Conservation (phyloP, 495 filamentous ascomycete genomes). For the Hypoxylon trugodes region DNA sequence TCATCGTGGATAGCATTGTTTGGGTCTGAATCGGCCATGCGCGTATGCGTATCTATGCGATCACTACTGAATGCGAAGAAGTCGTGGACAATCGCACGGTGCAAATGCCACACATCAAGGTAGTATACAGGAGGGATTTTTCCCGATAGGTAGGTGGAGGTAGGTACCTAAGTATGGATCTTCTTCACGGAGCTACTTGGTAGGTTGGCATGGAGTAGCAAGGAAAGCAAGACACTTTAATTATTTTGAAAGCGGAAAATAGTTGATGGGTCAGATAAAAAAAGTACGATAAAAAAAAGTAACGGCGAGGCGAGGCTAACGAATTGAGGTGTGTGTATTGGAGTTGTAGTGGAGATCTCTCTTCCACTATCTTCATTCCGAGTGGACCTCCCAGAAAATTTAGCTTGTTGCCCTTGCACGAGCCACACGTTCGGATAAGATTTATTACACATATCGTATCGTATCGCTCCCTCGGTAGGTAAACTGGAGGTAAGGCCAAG, state of each 20-base stretch:
- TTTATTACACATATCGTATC: neutral
- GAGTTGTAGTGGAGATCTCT: no score
- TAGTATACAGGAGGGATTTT: constrained; percentile 24
- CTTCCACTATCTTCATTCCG: no score
- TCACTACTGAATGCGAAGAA: constrained; percentile 30
- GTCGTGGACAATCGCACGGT: constrained; percentile 36
- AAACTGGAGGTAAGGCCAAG: no score
- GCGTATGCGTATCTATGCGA: constrained; percentile 39
- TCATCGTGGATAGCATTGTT: constrained; percentile 61
- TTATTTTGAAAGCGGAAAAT: constrained; percentile 27
- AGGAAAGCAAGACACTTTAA: constrained; percentile 11
- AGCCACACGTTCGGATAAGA: neutral
- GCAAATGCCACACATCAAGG: constrained; percentile 36
- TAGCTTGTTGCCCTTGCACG: no score
- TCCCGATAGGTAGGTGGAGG: constrained; percentile 30
- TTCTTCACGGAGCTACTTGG: constrained; percentile 23
- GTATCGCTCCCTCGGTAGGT: no score
- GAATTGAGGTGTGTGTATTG: no score
- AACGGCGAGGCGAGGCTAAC: constrained; percentile 27
- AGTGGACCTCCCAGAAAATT: constrained; percentile 10
- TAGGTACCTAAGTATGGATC: no score
- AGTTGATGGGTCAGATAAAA: constrained; percentile 16
- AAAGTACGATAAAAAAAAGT: neutral
- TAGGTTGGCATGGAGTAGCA: constrained; percentile 26
- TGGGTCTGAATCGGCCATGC: constrained; percentile 63